Evolutionary conservation across 495 filamentous ascomycete species (phyloP).

Genomic region (Penicillium odoratum): DNA sequence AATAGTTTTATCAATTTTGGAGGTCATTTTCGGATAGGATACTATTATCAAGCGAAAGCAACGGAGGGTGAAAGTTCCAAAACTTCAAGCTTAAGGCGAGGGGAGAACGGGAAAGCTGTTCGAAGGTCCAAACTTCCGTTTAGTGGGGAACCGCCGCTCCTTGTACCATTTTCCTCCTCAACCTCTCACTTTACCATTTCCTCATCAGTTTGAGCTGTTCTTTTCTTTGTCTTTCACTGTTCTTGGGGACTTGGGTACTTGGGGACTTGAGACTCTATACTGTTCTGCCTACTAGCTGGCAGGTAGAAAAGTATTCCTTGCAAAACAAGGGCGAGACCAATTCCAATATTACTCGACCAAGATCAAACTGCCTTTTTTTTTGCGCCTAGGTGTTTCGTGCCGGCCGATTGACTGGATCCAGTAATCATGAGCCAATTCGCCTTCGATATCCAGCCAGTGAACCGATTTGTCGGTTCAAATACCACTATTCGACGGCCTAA

Average conservation of each 20-base stretch:
- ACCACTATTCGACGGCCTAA: slow-evolving; percentile 67
- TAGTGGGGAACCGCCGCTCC: slow-evolving; percentile 13
- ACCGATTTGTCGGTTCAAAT: slow-evolving; percentile 59
- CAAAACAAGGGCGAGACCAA: neutral
- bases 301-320: neutral
- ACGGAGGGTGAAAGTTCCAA: neutral
- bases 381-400: neutral
- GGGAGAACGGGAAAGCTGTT: slow-evolving; percentile 26
- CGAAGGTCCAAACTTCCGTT: slow-evolving; percentile 1
- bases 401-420: neutral
- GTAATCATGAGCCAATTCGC: slow-evolving; percentile 4
- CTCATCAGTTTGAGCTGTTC: neutral
- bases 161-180: neutral
- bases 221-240: neutral
- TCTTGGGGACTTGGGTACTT: neutral
- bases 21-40: slow-evolving; percentile 44
- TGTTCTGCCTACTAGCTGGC: neutral
- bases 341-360: neutral
- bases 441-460: slow-evolving; percentile 65
- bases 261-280: neutral
- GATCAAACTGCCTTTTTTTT: neutral
- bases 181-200: neutral
- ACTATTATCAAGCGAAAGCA: neutral
- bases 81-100: slow-evolving; percentile 15
- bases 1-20: slow-evolving; percentile 74